Evolutionary conservation across 495 filamentous ascomycete species (phyloP).

Genomic region (Xylaria telfairii): DNA sequence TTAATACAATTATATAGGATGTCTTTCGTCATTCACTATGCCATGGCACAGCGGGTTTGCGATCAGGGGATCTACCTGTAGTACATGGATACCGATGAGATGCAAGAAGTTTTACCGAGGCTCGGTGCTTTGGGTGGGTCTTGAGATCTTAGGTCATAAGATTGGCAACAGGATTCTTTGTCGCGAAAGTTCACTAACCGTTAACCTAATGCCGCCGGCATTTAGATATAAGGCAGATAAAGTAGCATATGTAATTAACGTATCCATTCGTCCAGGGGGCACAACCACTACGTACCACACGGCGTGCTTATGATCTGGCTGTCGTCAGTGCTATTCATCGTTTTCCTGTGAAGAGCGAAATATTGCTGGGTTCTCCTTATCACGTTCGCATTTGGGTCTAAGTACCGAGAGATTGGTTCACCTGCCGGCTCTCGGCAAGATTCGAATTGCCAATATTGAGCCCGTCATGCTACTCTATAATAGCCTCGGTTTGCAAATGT

Average conservation of each 20-base stretch:
- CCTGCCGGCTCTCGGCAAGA: neutral
- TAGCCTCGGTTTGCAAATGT: neutral
- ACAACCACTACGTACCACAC: neutral
- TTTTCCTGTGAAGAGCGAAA: neutral
- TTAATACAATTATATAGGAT: neutral
- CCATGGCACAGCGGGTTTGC: neutral
- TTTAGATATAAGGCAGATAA: neutral
- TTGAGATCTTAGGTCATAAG: neutral
- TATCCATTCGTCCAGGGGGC: neutral
- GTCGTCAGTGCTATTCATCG: neutral
- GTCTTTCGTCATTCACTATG: neutral
- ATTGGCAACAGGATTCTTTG: neutral
- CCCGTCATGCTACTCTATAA: neutral
- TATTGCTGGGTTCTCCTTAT: neutral
- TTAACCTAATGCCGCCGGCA: neutral
- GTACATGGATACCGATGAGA: neutral
- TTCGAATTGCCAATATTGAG: neutral
- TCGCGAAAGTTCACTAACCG: neutral
- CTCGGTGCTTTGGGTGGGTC: slow-evolving; percentile 21
- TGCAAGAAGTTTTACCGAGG: slow-evolving; percentile 34
- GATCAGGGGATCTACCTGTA: neutral
- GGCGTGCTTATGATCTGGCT: neutral
- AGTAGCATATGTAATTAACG: neutral
- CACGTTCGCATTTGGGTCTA: neutral
- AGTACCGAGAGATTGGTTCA: neutral